Evolutionary conservation across 2,329 filamentous ascomycete species (phyloP).

Genomic region (Seiridium cupressi): DNA sequence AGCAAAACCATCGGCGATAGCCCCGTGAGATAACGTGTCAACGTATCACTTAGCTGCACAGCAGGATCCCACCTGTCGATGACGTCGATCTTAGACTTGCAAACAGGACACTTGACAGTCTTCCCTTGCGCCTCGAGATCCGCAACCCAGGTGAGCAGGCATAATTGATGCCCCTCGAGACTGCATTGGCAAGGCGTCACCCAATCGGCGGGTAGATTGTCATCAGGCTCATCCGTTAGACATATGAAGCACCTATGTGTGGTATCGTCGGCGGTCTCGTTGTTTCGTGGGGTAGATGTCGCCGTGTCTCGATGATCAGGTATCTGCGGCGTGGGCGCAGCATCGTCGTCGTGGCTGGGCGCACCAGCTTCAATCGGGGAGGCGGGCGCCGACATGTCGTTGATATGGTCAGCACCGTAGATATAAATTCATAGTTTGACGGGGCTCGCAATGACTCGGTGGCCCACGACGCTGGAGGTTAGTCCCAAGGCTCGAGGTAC

Average conservation of each 20-base stretch:
- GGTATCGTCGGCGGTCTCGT: constrained; percentile 12
- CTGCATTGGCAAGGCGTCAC: constrained; percentile 88
- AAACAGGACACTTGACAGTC: constrained; percentile 81
- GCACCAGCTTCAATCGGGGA: neutral
- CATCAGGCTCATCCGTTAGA: constrained; percentile 53
- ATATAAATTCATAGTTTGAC: neutral
- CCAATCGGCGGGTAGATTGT: constrained; percentile 59
- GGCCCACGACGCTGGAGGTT: neutral
- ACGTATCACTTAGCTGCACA: constrained; percentile 61
- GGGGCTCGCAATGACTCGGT: neutral
- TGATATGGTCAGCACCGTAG: neutral
- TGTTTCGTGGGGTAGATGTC: neutral
- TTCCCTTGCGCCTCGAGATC: constrained; percentile 71
- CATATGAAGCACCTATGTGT: constrained; percentile 61
- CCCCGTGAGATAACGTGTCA: constrained; percentile 55
- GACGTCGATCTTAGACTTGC: constrained; percentile 77
- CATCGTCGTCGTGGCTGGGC: neutral
- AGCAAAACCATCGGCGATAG: constrained; percentile 63
- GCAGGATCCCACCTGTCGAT: constrained; percentile 72
- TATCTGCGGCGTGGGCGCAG: constrained; percentile 14
- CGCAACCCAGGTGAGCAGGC: constrained; percentile 85
- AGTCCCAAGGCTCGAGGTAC: too few relatives aligned
- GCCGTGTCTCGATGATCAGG: constrained; percentile 9
- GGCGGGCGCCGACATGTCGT: constrained; percentile 2
- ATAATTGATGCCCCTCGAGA: constrained; percentile 85